Percentiles rank a stretch among this genome's conserved stretches.
phyloP scores from a whole-genome alignment of 116 monocot genomes.

The Cymodocea nodosa region DNA sequence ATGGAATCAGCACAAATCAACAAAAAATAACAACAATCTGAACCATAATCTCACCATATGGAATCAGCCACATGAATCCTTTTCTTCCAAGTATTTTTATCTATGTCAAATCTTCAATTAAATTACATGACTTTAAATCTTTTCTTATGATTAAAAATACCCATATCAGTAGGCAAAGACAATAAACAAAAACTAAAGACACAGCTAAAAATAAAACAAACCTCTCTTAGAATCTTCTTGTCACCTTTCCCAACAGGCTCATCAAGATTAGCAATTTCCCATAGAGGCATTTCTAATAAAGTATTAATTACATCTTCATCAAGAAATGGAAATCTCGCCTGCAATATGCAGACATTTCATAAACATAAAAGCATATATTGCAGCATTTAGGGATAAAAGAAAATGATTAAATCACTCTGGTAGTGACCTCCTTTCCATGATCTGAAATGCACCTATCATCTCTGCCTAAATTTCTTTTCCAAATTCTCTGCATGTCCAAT shows the following conservation, averaged over 20 bases:
- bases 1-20: too few species aligned
- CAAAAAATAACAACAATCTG: too few species aligned
- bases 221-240: conserved; percentile 96
- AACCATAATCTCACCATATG: too few species aligned
- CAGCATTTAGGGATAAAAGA: neutral
- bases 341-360: conserved; percentile 3
- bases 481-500: conserved; percentile 96
- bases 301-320: conserved; percentile 86
- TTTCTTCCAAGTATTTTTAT: too few species aligned
- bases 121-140: too few species aligned
- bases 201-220: conserved; percentile 12
- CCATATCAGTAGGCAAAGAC: too few species aligned
- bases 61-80: too few species aligned
- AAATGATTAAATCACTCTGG: neutral
- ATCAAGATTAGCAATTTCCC: conserved; percentile 65
- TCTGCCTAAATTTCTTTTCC: conserved; percentile 95
- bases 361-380: neutral
- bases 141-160: too few species aligned
- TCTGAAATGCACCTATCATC: conserved; percentile 96
- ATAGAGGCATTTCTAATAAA: conserved; percentile 73
- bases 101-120: too few species aligned
- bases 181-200: neutral
- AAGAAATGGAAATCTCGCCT: conserved; percentile 97
- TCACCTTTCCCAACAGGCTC: conserved; percentile 81
- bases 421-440: conserved; percentile 78